phyloP scores from a whole-genome alignment of 306 rosid species.

The Fagus sylvatica region DNA sequence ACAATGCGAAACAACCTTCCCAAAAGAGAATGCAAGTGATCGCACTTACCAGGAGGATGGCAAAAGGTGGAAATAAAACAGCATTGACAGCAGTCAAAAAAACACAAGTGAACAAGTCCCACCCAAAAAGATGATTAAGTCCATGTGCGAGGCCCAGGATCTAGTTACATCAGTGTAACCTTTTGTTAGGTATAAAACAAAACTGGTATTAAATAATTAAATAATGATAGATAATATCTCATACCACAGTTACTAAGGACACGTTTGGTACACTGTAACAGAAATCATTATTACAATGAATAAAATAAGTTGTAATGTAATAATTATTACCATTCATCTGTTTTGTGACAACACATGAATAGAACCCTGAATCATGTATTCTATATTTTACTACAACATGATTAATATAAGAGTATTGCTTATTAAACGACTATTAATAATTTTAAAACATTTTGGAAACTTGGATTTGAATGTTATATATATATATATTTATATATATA shows the following conservation, averaged over 20 bases:
- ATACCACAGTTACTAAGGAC: not conserved
- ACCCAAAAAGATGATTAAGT: constrained; percentile 85
- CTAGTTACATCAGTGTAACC: constrained; percentile 50
- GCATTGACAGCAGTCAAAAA: constrained; percentile 71
- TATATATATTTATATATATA: too few species aligned
- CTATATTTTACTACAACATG: too few species aligned
- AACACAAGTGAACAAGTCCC: constrained; percentile 95
- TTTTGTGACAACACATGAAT: too few species aligned
- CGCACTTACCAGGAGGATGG: constrained; percentile 68
- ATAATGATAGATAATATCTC: constrained; percentile 5
- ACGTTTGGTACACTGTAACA: too few species aligned
- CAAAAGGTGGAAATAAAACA: constrained; percentile 61
- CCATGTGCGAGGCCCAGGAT: constrained; percentile 86
- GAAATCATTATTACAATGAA: too few species aligned
- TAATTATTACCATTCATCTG: too few species aligned
- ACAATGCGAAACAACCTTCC: constrained; percentile 6
- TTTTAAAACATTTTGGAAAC: too few species aligned
- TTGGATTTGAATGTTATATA: too few species aligned
- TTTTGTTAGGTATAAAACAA: constrained; percentile 18
- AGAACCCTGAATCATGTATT: too few species aligned
- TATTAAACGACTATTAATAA: too few species aligned
- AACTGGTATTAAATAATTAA: constrained; percentile 9
- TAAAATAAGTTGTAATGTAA: too few species aligned
- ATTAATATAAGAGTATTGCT: too few species aligned
- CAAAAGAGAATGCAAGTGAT: constrained; percentile 12